Base-by-base conservation (phyloP, 2,329 filamentous ascomycete genomes). In the Cryphonectria radicalis region DNA sequence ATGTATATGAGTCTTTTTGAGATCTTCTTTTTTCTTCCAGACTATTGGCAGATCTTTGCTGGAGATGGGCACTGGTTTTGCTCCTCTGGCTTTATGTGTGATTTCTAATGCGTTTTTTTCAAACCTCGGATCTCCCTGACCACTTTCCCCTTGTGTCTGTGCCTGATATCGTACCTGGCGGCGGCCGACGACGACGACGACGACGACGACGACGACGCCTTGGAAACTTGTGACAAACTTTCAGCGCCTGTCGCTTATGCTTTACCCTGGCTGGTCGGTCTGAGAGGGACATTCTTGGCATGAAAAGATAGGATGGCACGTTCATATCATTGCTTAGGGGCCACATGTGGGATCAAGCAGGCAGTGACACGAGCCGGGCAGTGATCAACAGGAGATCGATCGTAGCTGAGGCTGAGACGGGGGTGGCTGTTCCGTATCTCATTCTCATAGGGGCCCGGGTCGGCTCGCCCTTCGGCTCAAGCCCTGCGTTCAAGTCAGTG, bases 1-100 rank as follows among this genome's bases (percentile, higher is more conserved):
- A 72, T 67, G 67, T 53, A 72, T 70, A 72, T 60, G 68, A 72
- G 46, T 63, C 28, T 50, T 50, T 50, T 50, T 50, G 46, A 50
- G 46, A 50, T n/a, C 3, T 50, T 50, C 22, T 50, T 8, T 43
- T 22, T 50, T 46, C 17, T 17, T 32, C 32, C 17, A 50, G 17
- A 50, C 6, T 50, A 10, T 19, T 22, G 43, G 43, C 43, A 50
- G 17, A 4, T 50, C 19, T 50, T 22, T 50, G 43, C 6, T 22
- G 43, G 17, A 50, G 43, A n/a, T 3, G 22, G 8, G 4, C 22
- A 19, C 46, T 7, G 22, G 19, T n/a, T 11, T 11, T 7, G 46
- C 22, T n/a, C 43, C 46, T 50, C 17, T 50, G 46, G 22, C 37
- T 40, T n/a, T 50, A 22, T n/a, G 43, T 19, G 43, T 50, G 6